Base-by-base conservation (phyloP, 192 early-diverging fungal genomes). In the Podila horticola region DNA sequence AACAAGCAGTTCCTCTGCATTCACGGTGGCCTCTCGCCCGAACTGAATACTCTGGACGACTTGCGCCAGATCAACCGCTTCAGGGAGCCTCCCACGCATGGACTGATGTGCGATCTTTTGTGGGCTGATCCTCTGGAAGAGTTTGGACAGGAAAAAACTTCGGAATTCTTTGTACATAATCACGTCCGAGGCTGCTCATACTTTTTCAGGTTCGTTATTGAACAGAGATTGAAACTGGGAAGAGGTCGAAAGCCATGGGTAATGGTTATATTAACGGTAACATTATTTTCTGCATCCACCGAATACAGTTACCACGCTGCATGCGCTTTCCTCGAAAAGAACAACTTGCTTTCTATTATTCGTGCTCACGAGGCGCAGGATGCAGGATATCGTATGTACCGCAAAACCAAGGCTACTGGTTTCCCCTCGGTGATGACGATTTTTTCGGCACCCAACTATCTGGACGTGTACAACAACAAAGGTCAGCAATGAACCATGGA, bases 391-490 rank as follows among this genome's bases (percentile, higher is more conserved):
- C 92, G 94, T 69, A 99, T 99, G 97, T 99, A 99, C 84, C 89
- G 94, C 60, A 97, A 97, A 75, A 99, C 92, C 60, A 90, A 92
- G 70, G 90, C 96, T 13, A 97, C 96, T 8, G 95, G 94, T 5
- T 98, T 98, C 72, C 97, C 97, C 15, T 94, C 96, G 6, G 96
- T 98, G 4, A 98, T 98, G 84, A 98, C 97, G 13, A 96, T 99
- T 51, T 99, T 99, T 74, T 97, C 96, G 24, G 97, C 97, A 58
- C 97, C 97, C 57, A 99, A 99, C 84, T 99, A 99, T 81, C 88
- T 99, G 41, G 97, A 98, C 75, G 93, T 98, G 12, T 99, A 99
- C 85, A 97, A 97, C 86, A 99, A 99, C 89, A 99, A 99, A 86
- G 83, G 83, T 84, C 57, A 12, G 29, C 31, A n/a, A 33, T 7